Percentiles rank a stretch among this genome's conserved stretches.
Conservation (phyloP, 768 basidiomycete species). For the Suillus weaverae region DNA sequence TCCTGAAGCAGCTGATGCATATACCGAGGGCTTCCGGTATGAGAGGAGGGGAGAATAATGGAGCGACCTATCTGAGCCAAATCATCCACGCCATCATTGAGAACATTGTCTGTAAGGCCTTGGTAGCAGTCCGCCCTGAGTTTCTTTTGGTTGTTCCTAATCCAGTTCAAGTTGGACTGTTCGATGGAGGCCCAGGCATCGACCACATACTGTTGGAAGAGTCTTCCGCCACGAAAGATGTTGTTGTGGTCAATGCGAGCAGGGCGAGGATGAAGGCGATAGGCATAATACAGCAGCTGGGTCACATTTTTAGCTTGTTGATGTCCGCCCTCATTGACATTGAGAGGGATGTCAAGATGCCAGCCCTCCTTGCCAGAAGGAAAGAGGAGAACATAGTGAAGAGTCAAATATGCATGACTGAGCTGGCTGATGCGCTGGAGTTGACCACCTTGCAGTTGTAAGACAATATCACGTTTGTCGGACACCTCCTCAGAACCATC, state of each 20-base stretch:
- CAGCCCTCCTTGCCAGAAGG: slow-evolving; percentile 27
- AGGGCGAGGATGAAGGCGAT: slow-evolving; percentile 31
- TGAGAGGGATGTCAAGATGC: slow-evolving; percentile 20
- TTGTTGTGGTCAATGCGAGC: slow-evolving; percentile 19
- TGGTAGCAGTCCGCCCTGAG: no score
- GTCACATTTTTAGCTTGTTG: slow-evolving; percentile 24
- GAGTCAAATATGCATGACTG: slow-evolving; percentile 35
- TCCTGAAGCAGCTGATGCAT: slow-evolving; percentile 49
- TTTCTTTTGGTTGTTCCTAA: slow-evolving; percentile 8
- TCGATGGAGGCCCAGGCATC: no score
- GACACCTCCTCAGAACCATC: slow-evolving; percentile 18
- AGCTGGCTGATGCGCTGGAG: slow-evolving; percentile 34
- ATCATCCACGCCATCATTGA: slow-evolving; percentile 24
- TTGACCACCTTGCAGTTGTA: slow-evolving; percentile 20
- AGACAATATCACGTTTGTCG: slow-evolving; percentile 35
- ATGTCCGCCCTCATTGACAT: no score
- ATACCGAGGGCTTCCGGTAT: slow-evolving; percentile 39
- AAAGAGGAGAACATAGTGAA: slow-evolving; percentile 47
- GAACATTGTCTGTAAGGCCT: neutral
- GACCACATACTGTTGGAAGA: slow-evolving; percentile 34
- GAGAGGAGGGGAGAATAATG: slow-evolving; percentile 42
- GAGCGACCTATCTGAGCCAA: slow-evolving; percentile 32
- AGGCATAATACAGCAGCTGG: slow-evolving; percentile 31
- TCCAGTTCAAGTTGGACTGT: slow-evolving; percentile 19
- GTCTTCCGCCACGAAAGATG: slow-evolving; percentile 36